These are phyloP conservation scores for Balansia obtecta DNA, from an alignment of 2,329 filamentous ascomycete genomes.

Conservation along the genomic window DNA sequence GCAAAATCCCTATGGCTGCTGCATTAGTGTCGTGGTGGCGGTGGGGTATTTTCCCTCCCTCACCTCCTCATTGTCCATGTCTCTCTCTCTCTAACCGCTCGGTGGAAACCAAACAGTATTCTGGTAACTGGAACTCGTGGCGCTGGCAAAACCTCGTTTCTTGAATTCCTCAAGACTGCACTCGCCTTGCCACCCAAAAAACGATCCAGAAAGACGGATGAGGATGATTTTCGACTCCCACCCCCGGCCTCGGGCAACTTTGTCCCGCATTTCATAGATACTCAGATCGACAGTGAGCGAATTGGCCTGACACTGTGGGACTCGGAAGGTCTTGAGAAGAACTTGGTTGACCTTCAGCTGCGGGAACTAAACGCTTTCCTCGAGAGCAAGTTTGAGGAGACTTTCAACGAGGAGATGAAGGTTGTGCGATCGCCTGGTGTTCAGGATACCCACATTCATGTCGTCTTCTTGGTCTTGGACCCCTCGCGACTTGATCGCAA, in stretches of 20 bases:
- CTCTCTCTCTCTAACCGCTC: slow-evolving; percentile 4
- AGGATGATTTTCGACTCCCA: slow-evolving; percentile 45
- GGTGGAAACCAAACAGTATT: slow-evolving; percentile 47
- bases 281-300: slow-evolving; percentile 84
- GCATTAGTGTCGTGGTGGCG: neutral
- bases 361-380: slow-evolving; percentile 85
- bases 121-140: slow-evolving; percentile 79
- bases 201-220: slow-evolving; percentile 42
- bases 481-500: slow-evolving; percentile 76
- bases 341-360: slow-evolving; percentile 85
- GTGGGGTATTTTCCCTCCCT: neutral
- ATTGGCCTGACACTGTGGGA: slow-evolving; percentile 94
- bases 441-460: slow-evolving; percentile 95
- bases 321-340: slow-evolving; percentile 88
- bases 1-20: neutral
- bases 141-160: slow-evolving; percentile 90
- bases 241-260: slow-evolving; percentile 55
- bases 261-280: slow-evolving; percentile 81
- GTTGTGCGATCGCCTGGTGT: slow-evolving; percentile 85
- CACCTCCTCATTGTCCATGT: neutral
- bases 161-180: slow-evolving; percentile 85
- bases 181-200: slow-evolving; percentile 76
- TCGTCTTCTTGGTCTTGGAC: slow-evolving; percentile 84
- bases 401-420: slow-evolving; percentile 94
- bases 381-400: slow-evolving; percentile 97